phyloP scores from a whole-genome alignment of 225 moss, liverwort and hornwort species.

The Neckera pumila region DNA sequence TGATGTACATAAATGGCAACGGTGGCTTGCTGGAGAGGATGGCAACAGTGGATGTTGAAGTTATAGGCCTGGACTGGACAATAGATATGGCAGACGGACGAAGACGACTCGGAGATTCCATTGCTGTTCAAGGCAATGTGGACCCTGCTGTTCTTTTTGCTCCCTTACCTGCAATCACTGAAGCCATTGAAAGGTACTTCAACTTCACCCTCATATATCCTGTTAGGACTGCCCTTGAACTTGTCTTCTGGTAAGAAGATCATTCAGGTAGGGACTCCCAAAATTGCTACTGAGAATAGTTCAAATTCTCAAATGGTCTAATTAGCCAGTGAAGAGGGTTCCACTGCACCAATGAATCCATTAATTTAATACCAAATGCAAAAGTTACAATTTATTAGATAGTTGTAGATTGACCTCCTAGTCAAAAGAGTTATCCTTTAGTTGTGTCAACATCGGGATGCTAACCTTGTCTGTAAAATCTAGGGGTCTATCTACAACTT shows the following conservation, averaged over 20 bases:
- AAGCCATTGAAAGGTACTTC: constrained; percentile 37
- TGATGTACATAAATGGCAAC: constrained; percentile 58
- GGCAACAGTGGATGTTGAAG: constrained; percentile 45
- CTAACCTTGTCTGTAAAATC: not conserved
- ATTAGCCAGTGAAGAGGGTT: not conserved
- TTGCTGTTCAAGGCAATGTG: constrained; percentile 61
- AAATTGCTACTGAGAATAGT: not conserved
- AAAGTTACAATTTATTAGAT: not conserved
- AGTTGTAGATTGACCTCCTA: not conserved
- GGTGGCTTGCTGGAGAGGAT: constrained; percentile 63
- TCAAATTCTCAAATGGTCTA: not conserved
- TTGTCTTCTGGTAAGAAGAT: not conserved
- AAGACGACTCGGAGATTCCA: constrained; percentile 35
- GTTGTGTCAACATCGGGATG: not conserved
- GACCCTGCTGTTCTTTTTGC: constrained; percentile 59
- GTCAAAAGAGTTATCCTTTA: not conserved
- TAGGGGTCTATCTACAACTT: not conserved
- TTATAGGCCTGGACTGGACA: constrained; percentile 61
- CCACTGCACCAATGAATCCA: not conserved
- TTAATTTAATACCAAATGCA: not conserved
- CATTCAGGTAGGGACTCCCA: not conserved
- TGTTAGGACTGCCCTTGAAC: not conserved
- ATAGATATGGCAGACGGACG: constrained; percentile 65
- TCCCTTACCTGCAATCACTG: constrained; percentile 43
- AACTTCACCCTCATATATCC: not conserved